Percentiles rank a stretch among this genome's conserved stretches.
Conservation (phyloP, 805 yeast genomes). For the Phaffomyces thermotolerans region DNA sequence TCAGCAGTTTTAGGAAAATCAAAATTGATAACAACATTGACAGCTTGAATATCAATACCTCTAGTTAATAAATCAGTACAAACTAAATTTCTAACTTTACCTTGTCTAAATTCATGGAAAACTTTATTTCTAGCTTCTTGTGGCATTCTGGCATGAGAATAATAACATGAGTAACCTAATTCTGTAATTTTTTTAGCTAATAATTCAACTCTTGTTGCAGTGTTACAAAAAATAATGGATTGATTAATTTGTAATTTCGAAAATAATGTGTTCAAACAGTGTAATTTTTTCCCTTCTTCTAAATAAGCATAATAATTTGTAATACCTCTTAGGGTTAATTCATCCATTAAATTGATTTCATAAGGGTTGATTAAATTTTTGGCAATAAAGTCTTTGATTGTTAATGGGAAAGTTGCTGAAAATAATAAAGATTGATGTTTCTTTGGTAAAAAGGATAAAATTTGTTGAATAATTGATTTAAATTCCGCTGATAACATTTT, state of each 20-base stretch:
- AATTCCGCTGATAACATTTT: constrained; percentile 91
- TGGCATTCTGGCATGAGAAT: constrained; percentile 96
- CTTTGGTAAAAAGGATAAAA: constrained; percentile 71
- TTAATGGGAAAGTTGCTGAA: constrained; percentile 93
- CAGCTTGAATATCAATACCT: constrained; percentile 99
- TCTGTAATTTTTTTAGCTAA: constrained; percentile 95
- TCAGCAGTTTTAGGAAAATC: constrained; percentile 98
- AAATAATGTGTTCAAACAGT: constrained; percentile 90
- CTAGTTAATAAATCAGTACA: constrained; percentile 95
- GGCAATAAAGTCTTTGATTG: constrained; percentile 90
- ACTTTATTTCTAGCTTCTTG: constrained; percentile 96
- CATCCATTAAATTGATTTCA: constrained; percentile 96
- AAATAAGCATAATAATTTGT: constrained; percentile 98
- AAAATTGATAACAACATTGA: constrained; percentile 93
- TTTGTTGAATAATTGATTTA: constrained; percentile 78
- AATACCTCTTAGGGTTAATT: constrained; percentile 90
- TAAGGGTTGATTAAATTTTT: constrained; percentile 84
- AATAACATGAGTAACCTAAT: constrained; percentile 92
- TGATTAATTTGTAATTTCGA: constrained; percentile 93
- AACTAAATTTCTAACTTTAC: constrained; percentile 93
- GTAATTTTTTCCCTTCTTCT: constrained; percentile 92
- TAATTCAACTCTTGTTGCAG: constrained; percentile 92
- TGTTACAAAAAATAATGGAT: constrained; percentile 94
- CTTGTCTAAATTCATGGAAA: constrained; percentile 97
- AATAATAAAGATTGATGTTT: constrained; percentile 80